These are phyloP conservation scores for Cordyceps militaris DNA, from an alignment of 2,329 filamentous ascomycete genomes.

Conservation along the genomic window DNA sequence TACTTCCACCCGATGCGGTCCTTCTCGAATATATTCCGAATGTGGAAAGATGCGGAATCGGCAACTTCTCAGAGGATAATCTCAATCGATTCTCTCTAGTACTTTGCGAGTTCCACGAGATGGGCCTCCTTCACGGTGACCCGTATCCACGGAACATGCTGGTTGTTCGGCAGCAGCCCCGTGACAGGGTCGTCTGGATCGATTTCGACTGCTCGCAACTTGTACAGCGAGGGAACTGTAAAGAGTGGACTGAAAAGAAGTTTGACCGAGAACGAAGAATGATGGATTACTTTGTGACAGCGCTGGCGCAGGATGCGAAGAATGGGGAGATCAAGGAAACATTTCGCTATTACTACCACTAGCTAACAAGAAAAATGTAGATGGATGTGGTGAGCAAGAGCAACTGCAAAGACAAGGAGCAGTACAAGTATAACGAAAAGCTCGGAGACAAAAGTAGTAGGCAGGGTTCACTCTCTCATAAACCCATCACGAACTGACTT, in stretches of 20 bases:
- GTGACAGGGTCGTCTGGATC: background rate
- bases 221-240: background rate
- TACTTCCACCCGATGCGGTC: background rate
- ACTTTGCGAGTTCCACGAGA: background rate
- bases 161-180: background rate
- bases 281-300: background rate
- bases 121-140: background rate
- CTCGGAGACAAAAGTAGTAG: no score
- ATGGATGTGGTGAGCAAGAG: no score
- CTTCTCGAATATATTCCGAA: conserved; percentile 1
- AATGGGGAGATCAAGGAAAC: no score
- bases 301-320: no score
- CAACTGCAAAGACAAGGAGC: no score
- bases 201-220: background rate
- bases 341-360: no score
- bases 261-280: background rate
- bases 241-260: background rate
- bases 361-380: no score
- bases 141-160: background rate
- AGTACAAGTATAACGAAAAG: no score
- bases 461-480: no score
- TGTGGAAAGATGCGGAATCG: background rate
- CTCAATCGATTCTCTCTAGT: background rate
- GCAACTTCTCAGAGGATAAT: background rate
- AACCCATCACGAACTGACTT: no score